Percentiles rank a stretch among this genome's conserved stretches.
Evolutionary conservation across 768 basidiomycete genomes (phyloP).

Genomic region (Rhodotorula paludigena): DNA sequence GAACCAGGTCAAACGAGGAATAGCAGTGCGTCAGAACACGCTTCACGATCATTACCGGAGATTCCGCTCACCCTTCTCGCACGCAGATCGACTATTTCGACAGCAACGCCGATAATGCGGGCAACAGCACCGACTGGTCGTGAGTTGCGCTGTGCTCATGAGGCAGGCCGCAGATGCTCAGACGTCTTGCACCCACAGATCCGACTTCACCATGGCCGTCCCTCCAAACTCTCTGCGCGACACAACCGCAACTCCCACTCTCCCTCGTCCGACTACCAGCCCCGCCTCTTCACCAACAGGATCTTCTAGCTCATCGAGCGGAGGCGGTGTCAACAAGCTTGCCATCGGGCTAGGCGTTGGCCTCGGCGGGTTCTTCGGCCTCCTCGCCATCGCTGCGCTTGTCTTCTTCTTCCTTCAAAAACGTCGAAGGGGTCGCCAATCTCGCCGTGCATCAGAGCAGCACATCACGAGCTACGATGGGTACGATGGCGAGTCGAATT

Average conservation of each 20-base stretch:
- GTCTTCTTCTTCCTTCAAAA: neutral
- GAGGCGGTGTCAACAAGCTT: neutral
- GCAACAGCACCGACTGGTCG: neutral
- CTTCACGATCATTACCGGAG: neutral
- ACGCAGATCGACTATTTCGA: neutral
- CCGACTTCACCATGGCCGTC: slow-evolving; percentile 1
- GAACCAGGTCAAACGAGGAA: neutral
- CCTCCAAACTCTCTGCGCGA: neutral
- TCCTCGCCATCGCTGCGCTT: neutral
- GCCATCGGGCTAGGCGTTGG: slow-evolving; percentile 5
- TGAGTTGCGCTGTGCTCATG: neutral
- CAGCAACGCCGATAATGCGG: neutral
- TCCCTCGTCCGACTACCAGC: neutral
- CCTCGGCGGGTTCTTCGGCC: neutral
- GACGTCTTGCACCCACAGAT: neutral
- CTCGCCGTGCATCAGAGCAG: neutral
- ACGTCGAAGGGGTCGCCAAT: neutral
- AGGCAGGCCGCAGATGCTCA: neutral
- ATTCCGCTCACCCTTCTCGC: too few relatives aligned
- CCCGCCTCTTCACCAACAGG: neutral
- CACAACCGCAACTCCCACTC: neutral
- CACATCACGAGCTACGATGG: neutral
- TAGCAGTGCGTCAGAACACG: neutral
- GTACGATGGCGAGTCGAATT: neutral
- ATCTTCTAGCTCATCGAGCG: neutral